A percentile compares a stretch with the other conserved stretches of the same genome.
Conservation (phyloP, 305 asterid genomes). For the Solanum hybrid region DNA sequence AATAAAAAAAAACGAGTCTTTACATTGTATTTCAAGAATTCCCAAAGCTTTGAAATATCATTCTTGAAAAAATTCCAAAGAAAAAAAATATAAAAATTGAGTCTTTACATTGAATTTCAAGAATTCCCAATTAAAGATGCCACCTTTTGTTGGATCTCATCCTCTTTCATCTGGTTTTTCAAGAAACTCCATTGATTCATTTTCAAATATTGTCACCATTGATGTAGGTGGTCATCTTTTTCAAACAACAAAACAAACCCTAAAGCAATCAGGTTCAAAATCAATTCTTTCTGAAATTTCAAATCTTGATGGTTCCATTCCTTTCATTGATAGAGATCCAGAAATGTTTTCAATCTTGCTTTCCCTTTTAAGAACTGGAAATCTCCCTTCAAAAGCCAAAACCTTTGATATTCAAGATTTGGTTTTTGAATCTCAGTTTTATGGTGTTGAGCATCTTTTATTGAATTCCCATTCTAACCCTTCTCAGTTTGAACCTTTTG, state of each 20-base stretch:
- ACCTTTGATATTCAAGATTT: conserved; percentile 67
- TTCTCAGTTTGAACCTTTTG: conserved; percentile 70
- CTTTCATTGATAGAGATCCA: conserved; percentile 81
- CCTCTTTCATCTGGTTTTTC: conserved; percentile 18
- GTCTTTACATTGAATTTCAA: not conserved
- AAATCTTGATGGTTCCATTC: conserved; percentile 19
- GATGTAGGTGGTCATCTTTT: conserved; percentile 92
- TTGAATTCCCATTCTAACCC: conserved; percentile 59
- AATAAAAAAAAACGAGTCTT: not conserved
- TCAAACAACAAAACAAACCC: conserved; percentile 83
- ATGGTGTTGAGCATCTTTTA: conserved; percentile 63
- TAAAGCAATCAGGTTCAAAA: conserved; percentile 58
- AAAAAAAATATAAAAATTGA: not conserved
- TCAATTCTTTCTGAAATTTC: conserved; percentile 57
- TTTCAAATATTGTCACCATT: conserved; percentile 50
- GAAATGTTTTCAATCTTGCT: conserved; percentile 66
- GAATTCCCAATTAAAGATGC: conserved; percentile 27
- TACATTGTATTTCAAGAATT: not conserved
- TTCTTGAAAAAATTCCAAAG: not conserved
- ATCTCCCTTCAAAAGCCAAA: conserved; percentile 75
- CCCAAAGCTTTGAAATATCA: not conserved
- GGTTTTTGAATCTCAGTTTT: conserved; percentile 63
- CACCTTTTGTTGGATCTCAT: conserved; percentile 49
- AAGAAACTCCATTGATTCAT: conserved; percentile 19
- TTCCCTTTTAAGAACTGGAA: conserved; percentile 79